Evolutionary conservation across 805 yeast species (phyloP).

Genomic region (Lipomyces yamadae): DNA sequence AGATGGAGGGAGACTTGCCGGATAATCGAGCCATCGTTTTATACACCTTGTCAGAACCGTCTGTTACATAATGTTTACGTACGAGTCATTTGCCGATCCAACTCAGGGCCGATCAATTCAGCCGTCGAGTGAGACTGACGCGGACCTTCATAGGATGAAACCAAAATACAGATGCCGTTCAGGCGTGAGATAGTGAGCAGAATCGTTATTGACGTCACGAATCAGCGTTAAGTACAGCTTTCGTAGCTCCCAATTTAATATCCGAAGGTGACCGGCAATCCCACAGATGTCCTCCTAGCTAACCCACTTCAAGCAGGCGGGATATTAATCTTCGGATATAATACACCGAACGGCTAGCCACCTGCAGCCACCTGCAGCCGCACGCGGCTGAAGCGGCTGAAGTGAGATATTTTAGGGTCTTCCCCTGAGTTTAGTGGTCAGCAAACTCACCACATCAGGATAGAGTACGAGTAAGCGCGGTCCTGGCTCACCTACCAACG

Average conservation of each 20-base stretch:
- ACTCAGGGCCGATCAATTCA: conserved; percentile 1
- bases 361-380: not conserved
- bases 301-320: not conserved
- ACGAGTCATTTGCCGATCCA: conserved; percentile 1
- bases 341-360: not conserved
- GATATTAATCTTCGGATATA: not conserved
- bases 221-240: not conserved
- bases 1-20: not conserved
- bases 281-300: not conserved
- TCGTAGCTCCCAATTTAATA: not conserved
- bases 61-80: not conserved
- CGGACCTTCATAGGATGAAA: not conserved
- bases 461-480: conserved; percentile 1
- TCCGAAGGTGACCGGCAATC: not conserved
- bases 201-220: conserved; percentile 2
- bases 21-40: not conserved
- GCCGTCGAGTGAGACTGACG: conserved; percentile 1
- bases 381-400: too few species aligned
- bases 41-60: not conserved
- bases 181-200: conserved; percentile 1
- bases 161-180: not conserved
- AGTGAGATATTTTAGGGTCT: too few species aligned
- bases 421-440: too few species aligned
- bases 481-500: not conserved
- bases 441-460: not conserved